Percentiles rank a stretch among this genome's conserved stretches.
Conservation (phyloP, 257 asterid species). For the Petunia secreta region DNA sequence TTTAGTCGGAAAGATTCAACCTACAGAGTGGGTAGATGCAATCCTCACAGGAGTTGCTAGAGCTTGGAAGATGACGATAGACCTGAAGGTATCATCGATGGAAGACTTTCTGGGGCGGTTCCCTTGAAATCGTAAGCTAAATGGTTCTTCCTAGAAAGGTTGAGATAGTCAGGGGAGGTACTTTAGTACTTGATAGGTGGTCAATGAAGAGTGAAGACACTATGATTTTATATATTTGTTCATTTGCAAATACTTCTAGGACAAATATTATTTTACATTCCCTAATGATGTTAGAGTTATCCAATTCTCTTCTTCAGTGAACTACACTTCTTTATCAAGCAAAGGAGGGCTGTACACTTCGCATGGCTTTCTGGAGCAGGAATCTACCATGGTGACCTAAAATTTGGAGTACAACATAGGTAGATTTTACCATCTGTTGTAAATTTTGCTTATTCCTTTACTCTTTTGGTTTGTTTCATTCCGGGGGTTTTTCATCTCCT, state of each 20-base stretch:
- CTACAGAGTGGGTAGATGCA: too few relatives aligned
- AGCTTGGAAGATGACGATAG: too few relatives aligned
- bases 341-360: constrained; percentile 91
- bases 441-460: constrained; percentile 14
- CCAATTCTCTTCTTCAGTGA: constrained; percentile 64
- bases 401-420: constrained; percentile 90
- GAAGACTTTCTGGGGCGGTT: too few relatives aligned
- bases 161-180: too few relatives aligned
- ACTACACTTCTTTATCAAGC: constrained; percentile 91
- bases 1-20: too few relatives aligned
- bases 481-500: background rate
- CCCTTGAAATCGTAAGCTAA: too few relatives aligned
- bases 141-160: too few relatives aligned
- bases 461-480: background rate
- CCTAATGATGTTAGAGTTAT: background rate
- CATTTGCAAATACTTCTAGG: background rate
- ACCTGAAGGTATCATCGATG: too few relatives aligned
- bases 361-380: constrained; percentile 99
- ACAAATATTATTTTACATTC: background rate
- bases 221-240: background rate
- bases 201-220: too few relatives aligned
- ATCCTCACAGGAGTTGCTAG: too few relatives aligned
- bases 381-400: constrained; percentile 92
- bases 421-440: constrained; percentile 35
- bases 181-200: too few relatives aligned